Base-by-base conservation (phyloP, 1,284 basidiomycete genomes). In the Fomitopsis pinicola region DNA sequence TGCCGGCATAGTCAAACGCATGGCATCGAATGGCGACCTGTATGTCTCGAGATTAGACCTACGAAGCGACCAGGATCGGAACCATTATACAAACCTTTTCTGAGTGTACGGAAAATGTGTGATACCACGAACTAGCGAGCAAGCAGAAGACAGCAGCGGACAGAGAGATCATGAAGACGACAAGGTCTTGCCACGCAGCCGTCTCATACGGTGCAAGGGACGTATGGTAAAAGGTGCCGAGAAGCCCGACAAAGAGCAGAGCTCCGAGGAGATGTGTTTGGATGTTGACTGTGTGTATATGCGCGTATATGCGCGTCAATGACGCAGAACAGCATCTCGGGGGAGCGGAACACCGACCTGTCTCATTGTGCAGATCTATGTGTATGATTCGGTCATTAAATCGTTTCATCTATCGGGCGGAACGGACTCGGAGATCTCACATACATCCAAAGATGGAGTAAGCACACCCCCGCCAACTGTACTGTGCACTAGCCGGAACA, bases 281-380 rank as follows among this genome's bases (percentile, higher is more conserved):
- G 58, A 97, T 95, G 75, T 97, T 97, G 63, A 97, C 92, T 94
- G 19, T 15, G 56, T 28, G 36, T 62, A 33, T 17, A 53, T 52
- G 42, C 17, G 14, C 30, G 36, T 62, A 33, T 17, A 53, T 52
- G 42, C 17, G 14, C 59, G 19, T 60, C 54, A 62, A 28, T 3
- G 56, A 59, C 46, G 58, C 48, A 48, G 17, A 38, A 22, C 22
- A 36, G 15, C 19, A 40, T 19, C 28, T 17, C 35, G 19, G 35
- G 9, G 5, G 7, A 17, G 26, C 17, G 40, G 5, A 15, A 59
- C 42, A 66, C 75, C 62, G 67, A 89, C 90, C 82, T 62, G 89
- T 92, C 76, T 94, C 92, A 68, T 94, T 95, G 73, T 95, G 92
- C 59, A 92, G 68, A 75, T 92, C 92, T 94, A 63, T 14, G n/a